Percentiles rank a stretch among this genome's conserved stretches.
phyloP scores from a whole-genome alignment of 208 protist genomes.

The Angomonas ambiguus region DNA sequence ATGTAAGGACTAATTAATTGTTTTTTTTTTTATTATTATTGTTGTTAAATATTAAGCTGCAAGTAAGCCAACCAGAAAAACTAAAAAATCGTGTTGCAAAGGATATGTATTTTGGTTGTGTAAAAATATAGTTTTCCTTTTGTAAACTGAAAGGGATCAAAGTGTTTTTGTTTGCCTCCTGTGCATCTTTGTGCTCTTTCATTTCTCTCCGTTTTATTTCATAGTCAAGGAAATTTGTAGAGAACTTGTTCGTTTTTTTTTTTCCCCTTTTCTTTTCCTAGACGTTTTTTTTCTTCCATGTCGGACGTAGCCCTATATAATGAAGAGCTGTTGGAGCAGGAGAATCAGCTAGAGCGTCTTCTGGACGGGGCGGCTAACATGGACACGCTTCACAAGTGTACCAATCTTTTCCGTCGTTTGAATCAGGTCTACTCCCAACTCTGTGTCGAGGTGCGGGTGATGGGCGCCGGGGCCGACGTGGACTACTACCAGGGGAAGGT shows the following conservation, averaged over 20 bases:
- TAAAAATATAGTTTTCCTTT: too few relatives aligned
- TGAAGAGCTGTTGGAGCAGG: constrained; percentile 53
- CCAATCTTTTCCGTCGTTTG: constrained; percentile 23
- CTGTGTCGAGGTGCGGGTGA: constrained; percentile 49
- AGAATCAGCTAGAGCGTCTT: constrained; percentile 35
- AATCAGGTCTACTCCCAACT: constrained; percentile 49
- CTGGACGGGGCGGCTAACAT: constrained; percentile 10
- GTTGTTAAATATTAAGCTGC: not conserved
- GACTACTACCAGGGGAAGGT: constrained; percentile 19
- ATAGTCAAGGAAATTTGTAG: too few relatives aligned
- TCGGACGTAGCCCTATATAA: constrained; percentile 50
- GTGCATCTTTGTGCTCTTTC: too few relatives aligned
- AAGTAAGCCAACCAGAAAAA: not conserved
- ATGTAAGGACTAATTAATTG: not conserved
- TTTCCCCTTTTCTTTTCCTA: constrained; percentile 17
- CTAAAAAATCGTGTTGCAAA: too few relatives aligned
- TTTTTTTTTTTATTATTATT: constrained; percentile 3
- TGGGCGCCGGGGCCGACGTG: constrained; percentile 31
- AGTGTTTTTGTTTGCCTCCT: too few relatives aligned
- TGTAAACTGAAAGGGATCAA: too few relatives aligned
- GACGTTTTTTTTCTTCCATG: constrained; percentile 17
- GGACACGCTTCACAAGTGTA: not conserved
- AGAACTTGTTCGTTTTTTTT: constrained; percentile 12
- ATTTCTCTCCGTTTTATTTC: too few relatives aligned
- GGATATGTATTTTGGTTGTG: too few relatives aligned